Evolutionary conservation across 2,329 filamentous ascomycete species (phyloP), one percentile per base, ranked within the genome.

Genomic region (Incumbomyces lentus): DNA sequence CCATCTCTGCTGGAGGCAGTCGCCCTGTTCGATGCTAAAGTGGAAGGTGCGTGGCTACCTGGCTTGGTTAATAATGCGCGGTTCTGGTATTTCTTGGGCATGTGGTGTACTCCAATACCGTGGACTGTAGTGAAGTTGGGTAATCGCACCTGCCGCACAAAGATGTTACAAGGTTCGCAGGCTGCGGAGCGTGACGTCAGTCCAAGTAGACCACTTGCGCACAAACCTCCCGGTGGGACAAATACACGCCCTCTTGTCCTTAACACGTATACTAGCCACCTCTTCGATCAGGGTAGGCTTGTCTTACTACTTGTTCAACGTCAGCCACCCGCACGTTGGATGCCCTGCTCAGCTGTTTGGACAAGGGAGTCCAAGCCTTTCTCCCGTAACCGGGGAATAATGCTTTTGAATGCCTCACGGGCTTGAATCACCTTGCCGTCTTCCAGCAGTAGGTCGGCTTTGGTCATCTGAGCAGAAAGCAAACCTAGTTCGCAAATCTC

Each of bases 31-130:
- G 41, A 44, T 26, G 12, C 26, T 6, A 68, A 58, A 3, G 65
- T 63, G 40, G 63, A 67, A 50, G 70, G 68, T 35, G 61, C 60
- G 14, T 63, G 63, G 40, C 55, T 64, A 31, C 55, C 56, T 30
- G 69, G 68, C 48, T 71, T 72, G 40, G 60, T 55, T 42, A 61
- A 60, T 17, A 62, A 53, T 19, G 56, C 52, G 34, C 62, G 64
- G 44, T 62, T 47, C 17, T 51, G 62, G 57, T 68, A 62, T 57
- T 71, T 72, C 60, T 70, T 72, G 56, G 69, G 68, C 69, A 72
- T 72, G 59, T 12, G 22, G 41, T 17, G 33, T 32, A 26, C 18
- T 40, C 38, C 38, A 14, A 26, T 5, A 8, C 22, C 4, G 5
- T n/a, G 6, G 12, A 18, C n/a, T 11, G 38, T 8, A 11, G 19